Base-by-base conservation (phyloP, 495 filamentous ascomycete genomes). In the Usnea hakonensis region DNA sequence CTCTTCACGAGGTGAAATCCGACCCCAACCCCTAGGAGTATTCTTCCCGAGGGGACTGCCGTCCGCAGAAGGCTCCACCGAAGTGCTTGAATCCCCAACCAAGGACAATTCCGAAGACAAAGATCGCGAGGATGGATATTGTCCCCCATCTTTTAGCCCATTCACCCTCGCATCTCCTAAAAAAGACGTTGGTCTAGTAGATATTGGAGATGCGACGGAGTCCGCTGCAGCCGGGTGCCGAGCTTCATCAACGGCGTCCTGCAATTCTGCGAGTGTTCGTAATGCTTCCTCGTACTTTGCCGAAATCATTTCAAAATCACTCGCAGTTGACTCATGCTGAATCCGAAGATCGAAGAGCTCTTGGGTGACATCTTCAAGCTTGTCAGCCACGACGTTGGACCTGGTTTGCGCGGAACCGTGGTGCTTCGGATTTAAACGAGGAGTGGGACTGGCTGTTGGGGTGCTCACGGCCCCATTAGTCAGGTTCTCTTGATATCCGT, bases 51-150 rank as follows among this genome's bases (percentile, higher is more conserved):
- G 65, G 60, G 71, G 62, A 70, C 73, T 38, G 75, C 75, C 83
- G 58, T 76, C 75, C 73, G 86, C 81, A 67, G 85, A 85, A 32
- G 78, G 78, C 68, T 86, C 81, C 69, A 78, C 77, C 68, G 85
- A 85, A 71, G 81, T 79, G 67, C 83, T 85, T 71, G 90, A 91
- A 72, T 87, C 90, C 85, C 87, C 89, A 84, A 80, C 90, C 78
- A 87, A 97, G 77, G 90, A 96, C 74, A 96, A 85, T 75, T 97
- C 92, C 84, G 91, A 92, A 64, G 90, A 96, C 71, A 97, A 90
- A 75, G 92, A 96, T 73, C 88, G 91, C 83, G 90, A 90, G 78
- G 87, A 91, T 80, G 88, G 89, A 70, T 82, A 85, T 77, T 89
- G 90, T 75, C 79, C 86, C 77, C 85, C 87, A 79, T 84, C 81